Percentiles rank a stretch among this genome's conserved stretches.
Conservation (phyloP, 2,329 filamentous ascomycete species). For the Ceratocystis alfenasii region DNA sequence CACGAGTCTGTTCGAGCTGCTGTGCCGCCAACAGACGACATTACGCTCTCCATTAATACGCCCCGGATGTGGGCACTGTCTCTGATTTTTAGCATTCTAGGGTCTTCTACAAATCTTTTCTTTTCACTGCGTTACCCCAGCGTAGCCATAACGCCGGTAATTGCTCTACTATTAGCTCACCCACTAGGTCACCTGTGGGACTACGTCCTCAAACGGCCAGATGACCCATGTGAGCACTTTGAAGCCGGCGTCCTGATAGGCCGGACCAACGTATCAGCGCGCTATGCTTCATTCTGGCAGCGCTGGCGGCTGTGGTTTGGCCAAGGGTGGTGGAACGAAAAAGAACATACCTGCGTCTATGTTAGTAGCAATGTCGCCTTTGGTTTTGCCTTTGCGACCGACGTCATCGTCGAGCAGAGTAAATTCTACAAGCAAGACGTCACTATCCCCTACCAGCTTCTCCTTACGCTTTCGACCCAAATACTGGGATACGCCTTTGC, state of each 20-base stretch:
- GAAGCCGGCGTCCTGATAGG: slow-evolving; percentile 36
- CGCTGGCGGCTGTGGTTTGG: slow-evolving; percentile 60
- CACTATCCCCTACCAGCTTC: slow-evolving; percentile 62
- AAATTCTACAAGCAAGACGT: slow-evolving; percentile 78
- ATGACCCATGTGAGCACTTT: slow-evolving; percentile 40
- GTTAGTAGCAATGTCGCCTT: slow-evolving; percentile 85
- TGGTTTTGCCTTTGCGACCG: slow-evolving; percentile 78
- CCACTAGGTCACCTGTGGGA: slow-evolving; percentile 76
- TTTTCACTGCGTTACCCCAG: slow-evolving; percentile 85
- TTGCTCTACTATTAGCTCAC: slow-evolving; percentile 73
- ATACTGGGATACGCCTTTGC: slow-evolving; percentile 80
- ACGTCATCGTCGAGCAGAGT: slow-evolving; percentile 82
- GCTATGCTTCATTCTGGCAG: slow-evolving; percentile 16
- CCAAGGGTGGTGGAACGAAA: slow-evolving; percentile 75
- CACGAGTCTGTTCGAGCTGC: slow-evolving; percentile 72
- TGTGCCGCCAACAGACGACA: slow-evolving; percentile 64
- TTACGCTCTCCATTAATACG: slow-evolving; percentile 68
- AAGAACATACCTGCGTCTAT: slow-evolving; percentile 80
- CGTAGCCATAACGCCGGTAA: slow-evolving; percentile 79
- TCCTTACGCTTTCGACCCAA: slow-evolving; percentile 76
- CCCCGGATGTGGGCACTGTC: slow-evolving; percentile 78
- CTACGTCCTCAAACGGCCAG: slow-evolving; percentile 51
- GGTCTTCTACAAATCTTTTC: slow-evolving; percentile 75
- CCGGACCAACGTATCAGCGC: slow-evolving; percentile 22
- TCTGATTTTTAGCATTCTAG: slow-evolving; percentile 66